Percentiles rank a stretch among this genome's conserved stretches.
These are phyloP conservation scores for Tolypocladium capitatum DNA, from an alignment of 2,329 filamentous ascomycete species.

Conservation along the genomic window DNA sequence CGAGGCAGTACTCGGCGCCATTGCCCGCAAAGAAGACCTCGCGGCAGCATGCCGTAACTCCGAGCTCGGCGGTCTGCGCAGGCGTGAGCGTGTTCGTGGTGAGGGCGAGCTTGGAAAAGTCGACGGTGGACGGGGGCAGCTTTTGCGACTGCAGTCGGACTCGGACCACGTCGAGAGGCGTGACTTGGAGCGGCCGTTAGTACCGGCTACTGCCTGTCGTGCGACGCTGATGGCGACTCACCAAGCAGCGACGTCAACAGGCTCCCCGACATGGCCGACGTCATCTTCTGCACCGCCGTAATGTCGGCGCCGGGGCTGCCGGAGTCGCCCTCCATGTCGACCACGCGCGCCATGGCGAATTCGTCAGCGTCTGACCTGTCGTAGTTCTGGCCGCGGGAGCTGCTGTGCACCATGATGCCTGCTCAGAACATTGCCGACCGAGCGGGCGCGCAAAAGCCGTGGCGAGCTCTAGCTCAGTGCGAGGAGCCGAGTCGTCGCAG, in stretches of 20 bases:
- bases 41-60: conserved; percentile 86
- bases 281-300: conserved; percentile 80
- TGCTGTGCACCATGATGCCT: conserved; percentile 6
- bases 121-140: conserved; percentile 33
- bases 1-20: conserved; percentile 66
- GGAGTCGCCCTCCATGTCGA: conserved; percentile 6
- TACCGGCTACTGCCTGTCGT: not conserved
- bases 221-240: conserved; percentile 28
- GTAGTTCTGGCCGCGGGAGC: conserved; percentile 12
- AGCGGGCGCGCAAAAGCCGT: not conserved
- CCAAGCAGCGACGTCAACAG: conserved; percentile 79
- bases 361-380: conserved; percentile 16
- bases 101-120: conserved; percentile 43
- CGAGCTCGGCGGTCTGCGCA: conserved; percentile 66
- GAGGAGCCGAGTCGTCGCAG: conserved; percentile 2
- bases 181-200: conserved; percentile 42
- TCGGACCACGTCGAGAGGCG: conserved; percentile 90
- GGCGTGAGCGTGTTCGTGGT: conserved; percentile 47
- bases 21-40: conserved; percentile 96
- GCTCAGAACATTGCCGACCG: not conserved
- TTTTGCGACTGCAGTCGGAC: conserved; percentile 83
- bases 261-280: conserved; percentile 84
- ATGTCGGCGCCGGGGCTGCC: conserved; percentile 45
- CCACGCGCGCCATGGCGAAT: conserved; percentile 15
- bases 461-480: not conserved